Conservation (phyloP, 345 rosid species). For the Acer negundo region DNA sequence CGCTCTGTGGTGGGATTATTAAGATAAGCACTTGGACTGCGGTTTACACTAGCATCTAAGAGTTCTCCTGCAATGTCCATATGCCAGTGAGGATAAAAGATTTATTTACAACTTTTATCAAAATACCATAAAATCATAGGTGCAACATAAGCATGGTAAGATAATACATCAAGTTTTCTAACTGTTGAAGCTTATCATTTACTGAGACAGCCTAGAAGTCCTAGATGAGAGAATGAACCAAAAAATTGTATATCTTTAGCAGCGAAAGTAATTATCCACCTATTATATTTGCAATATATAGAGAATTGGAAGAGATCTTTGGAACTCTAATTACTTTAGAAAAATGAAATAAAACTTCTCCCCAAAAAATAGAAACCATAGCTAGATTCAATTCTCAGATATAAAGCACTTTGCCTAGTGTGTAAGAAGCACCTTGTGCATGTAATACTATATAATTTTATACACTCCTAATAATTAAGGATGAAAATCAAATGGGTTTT, state of each 20-base stretch:
- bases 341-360: too few relatives aligned
- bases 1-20: constrained; percentile 82
- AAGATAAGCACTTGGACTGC: constrained; percentile 98
- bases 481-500: not conserved
- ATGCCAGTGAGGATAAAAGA: not conserved
- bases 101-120: not conserved
- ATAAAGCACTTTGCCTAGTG: not conserved
- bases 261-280: too few relatives aligned
- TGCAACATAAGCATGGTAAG: not conserved
- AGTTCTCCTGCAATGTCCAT: constrained; percentile 62
- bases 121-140: not conserved
- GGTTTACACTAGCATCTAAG: constrained; percentile 87
- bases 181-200: constrained; percentile 1
- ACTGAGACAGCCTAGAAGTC: not conserved
- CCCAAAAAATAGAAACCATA: not conserved
- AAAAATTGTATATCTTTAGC: not conserved
- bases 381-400: not conserved
- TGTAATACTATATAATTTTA: not conserved
- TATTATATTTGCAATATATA: too few relatives aligned
- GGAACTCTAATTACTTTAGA: too few relatives aligned
- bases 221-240: not conserved
- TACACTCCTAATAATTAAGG: not conserved
- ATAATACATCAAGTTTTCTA: not conserved
- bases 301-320: too few relatives aligned
- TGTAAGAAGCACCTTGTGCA: not conserved